Conservation (phyloP, 169 alveolate species). For the Plasmodium vinckei region DNA sequence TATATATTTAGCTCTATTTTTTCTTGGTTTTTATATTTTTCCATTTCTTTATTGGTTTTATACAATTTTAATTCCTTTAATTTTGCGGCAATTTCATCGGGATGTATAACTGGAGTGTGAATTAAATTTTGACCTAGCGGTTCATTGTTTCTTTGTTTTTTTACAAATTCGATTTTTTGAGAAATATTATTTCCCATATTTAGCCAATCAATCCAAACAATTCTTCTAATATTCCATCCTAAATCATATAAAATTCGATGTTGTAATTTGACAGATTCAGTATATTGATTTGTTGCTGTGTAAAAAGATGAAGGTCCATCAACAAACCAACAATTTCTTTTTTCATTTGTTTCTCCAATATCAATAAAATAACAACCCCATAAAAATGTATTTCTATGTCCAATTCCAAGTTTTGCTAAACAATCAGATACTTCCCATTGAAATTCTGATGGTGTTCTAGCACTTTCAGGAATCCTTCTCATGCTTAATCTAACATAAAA, state of each 20-base stretch:
- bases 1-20: slow-evolving; percentile 4
- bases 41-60: slow-evolving; percentile 33
- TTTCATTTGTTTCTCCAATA: slow-evolving; percentile 87
- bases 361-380: slow-evolving; percentile 92
- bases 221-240: slow-evolving; percentile 89
- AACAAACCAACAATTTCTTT: slow-evolving; percentile 87
- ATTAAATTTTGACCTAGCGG: slow-evolving; percentile 74
- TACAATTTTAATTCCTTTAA: slow-evolving; percentile 73
- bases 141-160: slow-evolving; percentile 69
- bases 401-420: slow-evolving; percentile 82
- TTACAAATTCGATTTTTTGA: slow-evolving; percentile 77
- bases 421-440: slow-evolving; percentile 90
- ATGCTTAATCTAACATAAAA: slow-evolving; percentile 87
- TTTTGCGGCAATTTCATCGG: slow-evolving; percentile 64
- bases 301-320: slow-evolving; percentile 90
- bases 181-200: slow-evolving; percentile 60
- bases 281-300: slow-evolving; percentile 81
- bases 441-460: slow-evolving; percentile 84
- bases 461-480: slow-evolving; percentile 83
- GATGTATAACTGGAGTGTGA: slow-evolving; percentile 39
- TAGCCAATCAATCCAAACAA: slow-evolving; percentile 87
- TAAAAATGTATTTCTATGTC: slow-evolving; percentile 85
- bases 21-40: slow-evolving; percentile 10
- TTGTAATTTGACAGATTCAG: slow-evolving; percentile 84
- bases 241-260: slow-evolving; percentile 86